Conservation (phyloP, 345 rosid species). For the Moricandia arvensis region DNA sequence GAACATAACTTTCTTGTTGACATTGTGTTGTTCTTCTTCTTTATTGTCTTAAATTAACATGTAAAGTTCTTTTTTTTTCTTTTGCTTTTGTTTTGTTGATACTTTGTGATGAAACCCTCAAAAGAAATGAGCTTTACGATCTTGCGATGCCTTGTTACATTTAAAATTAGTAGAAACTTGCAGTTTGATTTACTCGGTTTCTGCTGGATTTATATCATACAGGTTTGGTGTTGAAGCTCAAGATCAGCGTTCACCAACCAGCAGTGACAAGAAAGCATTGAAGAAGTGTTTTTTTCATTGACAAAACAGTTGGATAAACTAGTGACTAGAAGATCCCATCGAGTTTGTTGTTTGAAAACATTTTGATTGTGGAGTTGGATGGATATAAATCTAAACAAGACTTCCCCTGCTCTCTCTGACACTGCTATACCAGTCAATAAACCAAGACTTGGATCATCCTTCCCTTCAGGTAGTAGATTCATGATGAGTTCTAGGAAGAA, state of each 20-base stretch:
- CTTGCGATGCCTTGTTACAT: not conserved
- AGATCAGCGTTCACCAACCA: slow-evolving; percentile 41
- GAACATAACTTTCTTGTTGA: slow-evolving; percentile 16
- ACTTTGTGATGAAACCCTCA: not conserved
- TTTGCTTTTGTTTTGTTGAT: not conserved
- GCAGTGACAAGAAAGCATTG: slow-evolving; percentile 80
- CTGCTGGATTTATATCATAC: not conserved
- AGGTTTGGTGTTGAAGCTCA: slow-evolving; percentile 21
- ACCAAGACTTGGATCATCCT: slow-evolving; percentile 64
- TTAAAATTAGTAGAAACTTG: not conserved
- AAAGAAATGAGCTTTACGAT: not conserved
- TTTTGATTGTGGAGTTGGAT: slow-evolving; percentile 39
- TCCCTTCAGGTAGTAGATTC: slow-evolving; percentile 56
- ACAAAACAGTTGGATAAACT: slow-evolving; percentile 71
- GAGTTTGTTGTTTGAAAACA: slow-evolving; percentile 20
- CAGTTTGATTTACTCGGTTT: not conserved
- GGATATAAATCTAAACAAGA: slow-evolving; percentile 70
- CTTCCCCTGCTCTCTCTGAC: slow-evolving; percentile 74
- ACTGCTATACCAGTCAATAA: slow-evolving; percentile 65
- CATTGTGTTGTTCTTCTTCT: slow-evolving; percentile 6
- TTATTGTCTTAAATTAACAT: not conserved
- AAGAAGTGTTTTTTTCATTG: slow-evolving; percentile 92
- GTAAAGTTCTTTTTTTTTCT: not conserved
- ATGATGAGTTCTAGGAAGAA: slow-evolving; percentile 62
- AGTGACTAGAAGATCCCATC: slow-evolving; percentile 6